Evolutionary conservation across 768 basidiomycete genomes (phyloP), one percentile per base, ranked within the genome.

Genomic region (Pisolithus marmoratus): DNA sequence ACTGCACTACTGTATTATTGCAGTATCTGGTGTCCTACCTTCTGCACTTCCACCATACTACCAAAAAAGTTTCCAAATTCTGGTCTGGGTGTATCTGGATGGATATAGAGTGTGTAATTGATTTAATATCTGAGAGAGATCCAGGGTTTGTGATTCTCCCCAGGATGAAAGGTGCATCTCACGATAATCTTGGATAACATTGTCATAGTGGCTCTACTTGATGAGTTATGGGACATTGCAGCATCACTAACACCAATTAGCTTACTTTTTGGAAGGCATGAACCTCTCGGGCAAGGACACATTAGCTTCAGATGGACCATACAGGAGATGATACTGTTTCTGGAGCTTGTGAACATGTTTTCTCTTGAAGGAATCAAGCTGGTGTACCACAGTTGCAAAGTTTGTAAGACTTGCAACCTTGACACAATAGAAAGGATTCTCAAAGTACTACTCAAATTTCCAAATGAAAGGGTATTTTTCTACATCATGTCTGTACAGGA

Each of bases 201-300:
- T 85, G 63, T 94, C 93, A 57, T 82, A 94, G 65, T 95, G 93
- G 20, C 90, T 90, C 91, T 94, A 60, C 26, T 40, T 55, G 46
- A 53, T 37, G 47, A 38, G 43, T 34, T 34, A 15, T 22, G 41
- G 38, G 48, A 60, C 48, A 48, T 51, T 9, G 27, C 22, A 22
- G 22, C 14, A 15, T 40, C 22, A 24, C 43, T 20, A 47, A 47
- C 22, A n/a, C 46, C 9, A 37, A 50, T 45, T 47, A 49, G 46
- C 66, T 55, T 60, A 82, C 88, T 75, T 85, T 74, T 58, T 85
- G 76, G 58, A 90, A 90, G 50, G 81, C 73, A 60, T 91, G 59
- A 70, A 75, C 31, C 73, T 70, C 60, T 89, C 87, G 2, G 87
- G 85, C 38, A 82, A 67, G 62, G 90, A 90, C 14, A 72, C 38